Percentiles rank a stretch among this genome's conserved stretches.
Conservation (phyloP, 768 basidiomycete species). For the Kwoniella mangroviensis region DNA sequence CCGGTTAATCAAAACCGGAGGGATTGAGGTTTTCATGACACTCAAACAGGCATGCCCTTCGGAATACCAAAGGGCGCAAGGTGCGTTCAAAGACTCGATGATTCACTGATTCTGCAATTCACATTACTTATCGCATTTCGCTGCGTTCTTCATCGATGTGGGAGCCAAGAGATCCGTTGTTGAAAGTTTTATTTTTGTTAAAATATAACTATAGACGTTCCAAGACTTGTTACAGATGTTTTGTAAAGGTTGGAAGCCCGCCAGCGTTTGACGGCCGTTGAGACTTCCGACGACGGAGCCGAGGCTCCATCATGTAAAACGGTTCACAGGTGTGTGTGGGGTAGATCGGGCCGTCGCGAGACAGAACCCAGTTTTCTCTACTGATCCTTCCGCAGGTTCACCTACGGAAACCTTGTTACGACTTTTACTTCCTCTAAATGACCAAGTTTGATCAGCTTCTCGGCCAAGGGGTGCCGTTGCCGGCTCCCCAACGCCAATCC, state of each 20-base stretch:
- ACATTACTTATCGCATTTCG: constrained; percentile 81
- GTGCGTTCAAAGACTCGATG: constrained; percentile 83
- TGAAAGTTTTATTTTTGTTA: constrained; percentile 61
- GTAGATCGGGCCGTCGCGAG: constrained; percentile 49
- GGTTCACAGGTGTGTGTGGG: constrained; percentile 63
- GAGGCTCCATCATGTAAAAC: constrained; percentile 3
- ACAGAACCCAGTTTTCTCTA: constrained; percentile 42
- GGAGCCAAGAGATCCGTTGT: constrained; percentile 78
- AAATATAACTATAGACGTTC: constrained; percentile 47
- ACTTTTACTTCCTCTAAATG: constrained; percentile 85
- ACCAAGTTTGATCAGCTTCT: constrained; percentile 77
- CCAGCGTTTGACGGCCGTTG: constrained; percentile 4
- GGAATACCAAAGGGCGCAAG: constrained; percentile 78
- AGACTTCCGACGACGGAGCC: background rate
- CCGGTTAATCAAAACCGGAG: constrained; percentile 33
- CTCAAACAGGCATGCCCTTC: constrained; percentile 70
- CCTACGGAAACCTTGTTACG: constrained; percentile 81
- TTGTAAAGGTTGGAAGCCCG: constrained; percentile 28
- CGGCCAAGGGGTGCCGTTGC: constrained; percentile 63
- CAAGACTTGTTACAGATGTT: constrained; percentile 36
- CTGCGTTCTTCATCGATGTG: constrained; percentile 81
- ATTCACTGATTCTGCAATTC: constrained; percentile 82
- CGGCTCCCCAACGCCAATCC: constrained; percentile 72
- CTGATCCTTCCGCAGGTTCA: constrained; percentile 83
- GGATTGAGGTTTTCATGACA: constrained; percentile 61